Base-by-base conservation (phyloP, 495 filamentous ascomycete species). In the Hypoxylon fragiforme region DNA sequence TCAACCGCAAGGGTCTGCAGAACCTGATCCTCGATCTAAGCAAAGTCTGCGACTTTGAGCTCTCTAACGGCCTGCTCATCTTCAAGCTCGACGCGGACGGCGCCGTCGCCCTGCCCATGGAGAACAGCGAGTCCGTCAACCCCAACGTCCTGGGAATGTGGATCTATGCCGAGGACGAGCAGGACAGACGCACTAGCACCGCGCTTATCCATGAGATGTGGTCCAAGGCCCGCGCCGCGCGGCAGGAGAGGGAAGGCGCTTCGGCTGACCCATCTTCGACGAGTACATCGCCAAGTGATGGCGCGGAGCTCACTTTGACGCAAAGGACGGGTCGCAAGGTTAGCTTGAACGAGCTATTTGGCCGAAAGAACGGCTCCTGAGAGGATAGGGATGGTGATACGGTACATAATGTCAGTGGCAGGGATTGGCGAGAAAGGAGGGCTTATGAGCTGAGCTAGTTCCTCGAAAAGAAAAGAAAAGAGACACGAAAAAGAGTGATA, bases 1-100 rank as follows among this genome's bases (percentile, higher is more conserved):
- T 79, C 41, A 79, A 75, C 65, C 73, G 76, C 34, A 70, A 73
- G 15, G 68, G 72, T 20, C 62, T 76, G 48, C 64, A 72, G 20
- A 79, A 79, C 50, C 47, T 76, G 14, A 49, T 65, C 19, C 32
- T 79, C 14, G 74, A 79, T 47, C 68, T 79, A 1, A 45, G 54
- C 32, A 35, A 31, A 3, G 71, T 78, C 30, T 62, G 54, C 41
- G 62, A 74, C 32, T 72, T 74, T 51, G 76, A 78, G 69, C 58
- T 73, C 1, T 57, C 67, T 8, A 67, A 57, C 16, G 68, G 70
- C 60, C 66, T 77, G 30, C 65, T 77, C 13, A 74, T 72, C 38
- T 70, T 77, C 48, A 68, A 68, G 40, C 57, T 77, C n/a, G 71
- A 71, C 28, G 61, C 70, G 18, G 62, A 63, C 12, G 19, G 20